Evolutionary conservation across 768 basidiomycete genomes (phyloP), one percentile per base, ranked within the genome.

Genomic region (Rhizopogon roseolus): DNA sequence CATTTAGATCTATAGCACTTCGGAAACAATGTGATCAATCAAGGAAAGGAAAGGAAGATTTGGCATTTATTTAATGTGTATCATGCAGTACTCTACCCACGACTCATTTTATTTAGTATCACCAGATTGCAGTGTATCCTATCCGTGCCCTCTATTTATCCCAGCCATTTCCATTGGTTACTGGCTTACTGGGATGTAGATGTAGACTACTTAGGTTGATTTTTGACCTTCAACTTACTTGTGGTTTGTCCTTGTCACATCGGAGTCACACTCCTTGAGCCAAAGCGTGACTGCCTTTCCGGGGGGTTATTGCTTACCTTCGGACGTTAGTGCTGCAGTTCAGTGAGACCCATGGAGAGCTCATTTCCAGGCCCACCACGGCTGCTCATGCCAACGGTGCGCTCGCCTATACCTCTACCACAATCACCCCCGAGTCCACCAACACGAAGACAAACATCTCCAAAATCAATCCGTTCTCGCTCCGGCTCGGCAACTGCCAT

Each of bases 331-430:
- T 13, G 34, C 14, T 32, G 14, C 19, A 36, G 32, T 14, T 48
- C 36, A 48, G 19, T 14, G 19, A 9, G 46, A 16, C 34, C 9
- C 14, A 48, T 48, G 52, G 27, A 50, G 50, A 60, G 50, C 42
- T 48, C 39, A 27, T 52, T 41, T 27, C 13, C 40, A 41, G 51
- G 49, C 16, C 38, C 50, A 38, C 37, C 57, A n/a, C 38, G 63
- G 54, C 41, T 70, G 46, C 53, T 70, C 39, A 69, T 72, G 64
- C 70, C 68, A 10, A 70, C 69, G 2, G 68, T 70, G n/a, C 64
- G 71, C 28, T 51, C 60, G 5, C 65, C 69, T 2, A 41, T 49
- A 34, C 42, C 52, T 16, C 25, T 48, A 6, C 44, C 53, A 2
- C 50, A 49, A 14, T 56, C 62, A 5, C 62, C 57, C 16, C 53